Evolutionary conservation across 129 eudicot genomes (phyloP).

Genomic region (Flaveria trinervia): DNA sequence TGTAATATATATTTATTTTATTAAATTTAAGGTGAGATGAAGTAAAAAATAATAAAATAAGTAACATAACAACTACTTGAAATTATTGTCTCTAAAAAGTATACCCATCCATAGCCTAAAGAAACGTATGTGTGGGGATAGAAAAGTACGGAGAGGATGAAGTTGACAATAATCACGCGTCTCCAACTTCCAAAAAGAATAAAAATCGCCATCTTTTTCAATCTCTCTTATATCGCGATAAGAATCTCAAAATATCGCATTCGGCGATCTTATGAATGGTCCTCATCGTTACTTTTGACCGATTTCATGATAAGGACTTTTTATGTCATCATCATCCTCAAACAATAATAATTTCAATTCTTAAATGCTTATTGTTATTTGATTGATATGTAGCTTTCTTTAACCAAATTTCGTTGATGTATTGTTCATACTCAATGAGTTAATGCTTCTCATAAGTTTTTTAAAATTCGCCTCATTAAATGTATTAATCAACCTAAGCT

Average conservation of each 20-base stretch:
- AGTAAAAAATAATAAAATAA: no score
- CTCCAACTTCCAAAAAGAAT: not conserved
- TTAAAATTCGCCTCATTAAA: no score
- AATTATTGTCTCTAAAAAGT: no score
- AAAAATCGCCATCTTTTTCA: not conserved
- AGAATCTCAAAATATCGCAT: conserved; percentile 2
- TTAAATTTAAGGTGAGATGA: no score
- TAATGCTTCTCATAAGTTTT: no score
- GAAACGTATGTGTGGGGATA: not conserved
- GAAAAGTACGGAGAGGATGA: not conserved
- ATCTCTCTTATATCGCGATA: not conserved
- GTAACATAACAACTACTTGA: no score
- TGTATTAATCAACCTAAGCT: no score
- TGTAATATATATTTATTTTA: no score
- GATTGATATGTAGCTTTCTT: no score
- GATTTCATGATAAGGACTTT: not conserved
- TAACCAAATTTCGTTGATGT: no score
- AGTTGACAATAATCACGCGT: not conserved
- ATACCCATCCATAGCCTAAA: not conserved
- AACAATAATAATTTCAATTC: not conserved
- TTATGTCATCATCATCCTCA: not conserved
- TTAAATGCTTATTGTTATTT: no score
- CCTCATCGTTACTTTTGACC: not conserved
- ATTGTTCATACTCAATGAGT: no score
- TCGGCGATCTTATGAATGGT: not conserved